phyloP scores from a whole-genome alignment of 78 protist genomes.

The Dictyostelium brefeldianum region DNA sequence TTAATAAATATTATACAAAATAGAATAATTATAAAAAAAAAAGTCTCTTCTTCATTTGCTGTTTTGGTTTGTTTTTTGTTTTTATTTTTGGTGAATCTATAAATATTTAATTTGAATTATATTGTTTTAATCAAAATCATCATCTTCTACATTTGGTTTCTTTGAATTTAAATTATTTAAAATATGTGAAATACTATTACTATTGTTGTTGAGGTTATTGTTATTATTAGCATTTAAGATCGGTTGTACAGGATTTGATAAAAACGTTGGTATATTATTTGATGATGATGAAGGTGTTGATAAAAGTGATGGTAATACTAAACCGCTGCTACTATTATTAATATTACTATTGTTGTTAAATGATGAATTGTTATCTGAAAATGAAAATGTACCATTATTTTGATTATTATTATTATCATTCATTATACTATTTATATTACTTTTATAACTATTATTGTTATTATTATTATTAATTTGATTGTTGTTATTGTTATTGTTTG shows the following conservation, averaged over 20 bases:
- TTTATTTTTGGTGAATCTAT: not conserved
- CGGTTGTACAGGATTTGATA: not conserved
- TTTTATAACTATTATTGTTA: not conserved
- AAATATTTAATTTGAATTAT: not conserved
- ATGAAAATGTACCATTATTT: not conserved
- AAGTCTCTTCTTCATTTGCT: not conserved
- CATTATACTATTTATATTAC: not conserved
- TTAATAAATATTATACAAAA: too few relatives aligned
- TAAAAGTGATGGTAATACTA: not conserved
- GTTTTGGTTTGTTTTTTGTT: not conserved
- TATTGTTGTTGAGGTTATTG: not conserved
- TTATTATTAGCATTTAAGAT: not conserved
- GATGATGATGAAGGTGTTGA: slow-evolving; percentile 9
- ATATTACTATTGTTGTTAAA: not conserved
- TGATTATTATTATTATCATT: not conserved
- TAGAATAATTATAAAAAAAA: too few relatives aligned
- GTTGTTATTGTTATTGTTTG: not conserved
- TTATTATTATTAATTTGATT: not conserved
- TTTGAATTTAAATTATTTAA: slow-evolving; percentile 11
- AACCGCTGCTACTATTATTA: not conserved
- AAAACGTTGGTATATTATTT: not conserved
- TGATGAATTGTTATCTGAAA: not conserved
- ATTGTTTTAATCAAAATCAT: slow-evolving; percentile 17
- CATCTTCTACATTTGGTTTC: slow-evolving; percentile 1
- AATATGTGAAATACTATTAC: slow-evolving; percentile 26